phyloP scores from a whole-genome alignment of 176 grass and related monocot species.

The bread wheat (Triticum aestivum) region IWGSC_CS_RefSeq_v2.1 NC_057797.1:636188438-636188937 shows the following conservation, averaged over 20 bases:
- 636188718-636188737: not conserved
- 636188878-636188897: no score
- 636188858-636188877: not conserved
- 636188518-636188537: not conserved
- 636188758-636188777: not conserved
- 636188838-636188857: not conserved
- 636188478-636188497: not conserved
- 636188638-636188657: not conserved
- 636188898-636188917: no score
- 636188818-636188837: not conserved
- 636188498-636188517: not conserved
- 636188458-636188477: not conserved
- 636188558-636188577: not conserved
- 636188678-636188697: no score
- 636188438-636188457: no score
- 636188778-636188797: not conserved
- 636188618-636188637: not conserved
- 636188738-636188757: not conserved
- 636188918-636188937: no score
- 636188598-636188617: no score
- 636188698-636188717: no score
- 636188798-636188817: not conserved
- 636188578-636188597: no score
- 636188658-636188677: not conserved
- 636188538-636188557: not conserved